Percentiles rank a stretch among this genome's conserved stretches.
Evolutionary conservation across 306 rosid genomes (phyloP).

Genomic region (Dryas octopetala): DNA sequence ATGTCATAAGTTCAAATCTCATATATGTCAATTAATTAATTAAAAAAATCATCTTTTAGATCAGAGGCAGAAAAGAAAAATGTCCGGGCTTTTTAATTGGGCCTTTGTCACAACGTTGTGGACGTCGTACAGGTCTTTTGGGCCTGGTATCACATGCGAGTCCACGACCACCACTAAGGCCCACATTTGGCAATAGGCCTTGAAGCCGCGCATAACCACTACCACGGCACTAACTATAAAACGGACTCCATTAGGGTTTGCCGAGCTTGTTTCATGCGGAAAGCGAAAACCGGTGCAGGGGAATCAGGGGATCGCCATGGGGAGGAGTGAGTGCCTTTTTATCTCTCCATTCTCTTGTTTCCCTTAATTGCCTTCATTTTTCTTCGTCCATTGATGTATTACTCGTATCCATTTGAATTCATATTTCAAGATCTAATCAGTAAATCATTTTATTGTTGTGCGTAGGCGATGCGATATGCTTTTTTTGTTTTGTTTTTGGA

Average conservation of each 20-base stretch:
- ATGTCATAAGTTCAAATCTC: too few species aligned
- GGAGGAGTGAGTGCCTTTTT: constrained; percentile 46
- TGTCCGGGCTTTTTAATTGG: neutral
- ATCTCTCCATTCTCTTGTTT: neutral
- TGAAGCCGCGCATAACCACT: neutral
- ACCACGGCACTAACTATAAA: neutral
- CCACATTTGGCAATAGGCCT: neutral
- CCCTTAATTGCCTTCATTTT: neutral
- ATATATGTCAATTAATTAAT: too few species aligned
- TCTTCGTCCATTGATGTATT: constrained; percentile 5
- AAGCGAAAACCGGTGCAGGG: constrained; percentile 1
- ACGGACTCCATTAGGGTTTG: neutral
- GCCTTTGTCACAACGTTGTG: neutral
- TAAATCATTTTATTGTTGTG: neutral
- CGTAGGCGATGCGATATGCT: too few species aligned
- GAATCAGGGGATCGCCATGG: constrained; percentile 37
- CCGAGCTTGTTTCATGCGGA: neutral
- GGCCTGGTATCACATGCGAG: too few species aligned
- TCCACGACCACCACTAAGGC: neutral
- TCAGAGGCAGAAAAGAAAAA: too few species aligned
- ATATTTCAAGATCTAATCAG: neutral
- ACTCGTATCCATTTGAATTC: neutral
- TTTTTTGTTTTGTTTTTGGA: neutral
- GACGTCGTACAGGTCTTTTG: too few species aligned
- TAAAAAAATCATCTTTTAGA: too few species aligned